Evolutionary conservation across 2,329 filamentous ascomycete species (phyloP).

Genomic region (Cladosporium sphaerospermum): DNA sequence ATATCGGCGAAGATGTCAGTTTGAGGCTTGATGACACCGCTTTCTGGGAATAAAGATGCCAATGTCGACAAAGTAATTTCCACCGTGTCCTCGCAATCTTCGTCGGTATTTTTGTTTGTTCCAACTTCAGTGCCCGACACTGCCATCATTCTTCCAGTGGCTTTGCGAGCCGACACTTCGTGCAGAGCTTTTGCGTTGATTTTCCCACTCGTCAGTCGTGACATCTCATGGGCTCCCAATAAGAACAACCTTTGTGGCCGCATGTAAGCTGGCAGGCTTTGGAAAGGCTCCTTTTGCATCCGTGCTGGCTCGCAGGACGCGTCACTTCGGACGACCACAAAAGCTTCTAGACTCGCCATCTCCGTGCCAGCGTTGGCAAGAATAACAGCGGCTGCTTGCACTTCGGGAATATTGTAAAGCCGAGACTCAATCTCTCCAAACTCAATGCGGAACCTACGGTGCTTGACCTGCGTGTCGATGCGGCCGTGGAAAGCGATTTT

Average conservation of each 20-base stretch:
- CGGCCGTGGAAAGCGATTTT: constrained; percentile 54
- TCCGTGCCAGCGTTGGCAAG: constrained; percentile 19
- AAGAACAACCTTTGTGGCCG: constrained; percentile 21
- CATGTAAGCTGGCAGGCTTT: constrained; percentile 22
- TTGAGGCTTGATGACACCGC: constrained; percentile 38
- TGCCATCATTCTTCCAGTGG: constrained; percentile 7
- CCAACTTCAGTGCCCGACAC: not conserved
- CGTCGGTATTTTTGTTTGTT: not conserved
- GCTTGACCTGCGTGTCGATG: constrained; percentile 83
- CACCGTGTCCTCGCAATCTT: constrained; percentile 9
- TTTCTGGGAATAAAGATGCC: constrained; percentile 40
- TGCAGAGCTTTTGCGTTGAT: constrained; percentile 22
- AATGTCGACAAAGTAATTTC: constrained; percentile 12
- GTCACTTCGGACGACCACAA: constrained; percentile 17
- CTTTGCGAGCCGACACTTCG: constrained; percentile 17
- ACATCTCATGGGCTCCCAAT: constrained; percentile 18
- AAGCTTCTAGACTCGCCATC: constrained; percentile 19
- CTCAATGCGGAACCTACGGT: constrained; percentile 88
- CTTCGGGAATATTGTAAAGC: constrained; percentile 56
- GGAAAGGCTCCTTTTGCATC: constrained; percentile 16
- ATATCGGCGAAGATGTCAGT: constrained; percentile 63
- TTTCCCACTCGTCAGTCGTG: constrained; percentile 21
- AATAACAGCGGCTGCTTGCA: constrained; percentile 48
- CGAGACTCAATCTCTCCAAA: constrained; percentile 75
- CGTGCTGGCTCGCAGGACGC: constrained; percentile 14